Percentiles rank a stretch among this genome's conserved stretches.
These are phyloP conservation scores for Penicillium sp. DNA, from an alignment of 2,329 filamentous ascomycete genomes.

Conservation along the genomic window DNA sequence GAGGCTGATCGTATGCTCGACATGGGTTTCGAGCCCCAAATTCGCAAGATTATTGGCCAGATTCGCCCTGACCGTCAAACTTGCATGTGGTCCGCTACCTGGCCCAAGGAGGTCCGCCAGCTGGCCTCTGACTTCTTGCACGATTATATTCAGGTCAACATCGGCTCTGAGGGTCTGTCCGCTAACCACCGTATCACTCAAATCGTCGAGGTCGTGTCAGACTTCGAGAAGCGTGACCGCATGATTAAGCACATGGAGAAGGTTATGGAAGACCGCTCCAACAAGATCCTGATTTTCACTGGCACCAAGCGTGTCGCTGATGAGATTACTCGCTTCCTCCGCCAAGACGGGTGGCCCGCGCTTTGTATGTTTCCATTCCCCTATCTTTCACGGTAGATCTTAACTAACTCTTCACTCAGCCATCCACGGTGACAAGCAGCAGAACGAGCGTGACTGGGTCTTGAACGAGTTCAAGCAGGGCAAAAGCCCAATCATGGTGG, in stretches of 20 bases:
- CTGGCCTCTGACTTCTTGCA: constrained; percentile 86
- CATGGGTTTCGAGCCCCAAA: constrained; percentile 99
- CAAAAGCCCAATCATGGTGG: constrained; percentile 99
- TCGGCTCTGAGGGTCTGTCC: constrained; percentile 91
- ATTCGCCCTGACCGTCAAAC: constrained; percentile 98
- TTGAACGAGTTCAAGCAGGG: constrained; percentile 99
- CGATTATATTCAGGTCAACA: constrained; percentile 98
- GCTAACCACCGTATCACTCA: constrained; percentile 98
- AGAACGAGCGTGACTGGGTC: constrained; percentile 99
- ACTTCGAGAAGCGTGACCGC: constrained; percentile 94
- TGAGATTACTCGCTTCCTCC: constrained; percentile 94
- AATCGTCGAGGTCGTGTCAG: constrained; percentile 91
- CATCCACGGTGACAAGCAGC: constrained; percentile 98
- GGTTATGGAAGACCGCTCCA: constrained; percentile 93
- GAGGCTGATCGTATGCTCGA: constrained; percentile 99
- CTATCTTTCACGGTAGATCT: constrained; percentile 21
- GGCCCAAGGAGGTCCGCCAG: constrained; percentile 97
- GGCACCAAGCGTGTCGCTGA: constrained; percentile 87
- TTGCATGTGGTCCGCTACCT: constrained; percentile 99
- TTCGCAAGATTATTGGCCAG: constrained; percentile 96
- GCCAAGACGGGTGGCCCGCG: constrained; percentile 96
- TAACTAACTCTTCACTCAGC: constrained; percentile 56
- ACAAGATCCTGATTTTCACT: constrained; percentile 94
- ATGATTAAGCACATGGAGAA: constrained; percentile 98
- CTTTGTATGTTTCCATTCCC: constrained; percentile 65